Conservation (phyloP, 164 flowering plant genomes). For the Aristolochia fimbriata region DNA sequence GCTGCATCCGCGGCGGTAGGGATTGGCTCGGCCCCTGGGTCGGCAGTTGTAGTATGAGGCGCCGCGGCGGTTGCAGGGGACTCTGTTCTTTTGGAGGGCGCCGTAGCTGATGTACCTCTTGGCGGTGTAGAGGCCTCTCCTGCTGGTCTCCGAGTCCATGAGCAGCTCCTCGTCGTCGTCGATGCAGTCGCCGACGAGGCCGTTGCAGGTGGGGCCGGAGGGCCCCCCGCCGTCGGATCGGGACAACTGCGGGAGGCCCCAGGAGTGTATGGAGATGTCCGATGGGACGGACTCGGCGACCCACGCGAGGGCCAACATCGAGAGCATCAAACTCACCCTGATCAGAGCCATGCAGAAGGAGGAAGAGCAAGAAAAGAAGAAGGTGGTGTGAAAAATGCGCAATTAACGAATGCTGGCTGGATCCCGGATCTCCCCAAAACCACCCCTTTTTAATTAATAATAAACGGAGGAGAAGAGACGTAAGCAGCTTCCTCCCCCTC, state of each 20-base stretch:
- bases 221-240: not conserved
- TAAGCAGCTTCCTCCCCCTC: too few relatives aligned
- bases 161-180: conserved; percentile 20
- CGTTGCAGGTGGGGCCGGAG: not conserved
- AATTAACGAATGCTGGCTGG: not conserved
- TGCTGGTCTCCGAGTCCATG: conserved; percentile 26
- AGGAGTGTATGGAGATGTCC: not conserved
- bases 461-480: too few relatives aligned
- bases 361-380: too few relatives aligned
- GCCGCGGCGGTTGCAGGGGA: conserved; percentile 40
- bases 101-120: conserved; percentile 9
- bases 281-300: conserved; percentile 2
- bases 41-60: conserved; percentile 36
- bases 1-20: conserved; percentile 40
- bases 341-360: conserved; percentile 3
- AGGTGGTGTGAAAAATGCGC: too few relatives aligned
- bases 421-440: not conserved
- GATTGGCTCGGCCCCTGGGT: conserved; percentile 20
- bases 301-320: conserved; percentile 1
- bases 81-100: conserved; percentile 19
- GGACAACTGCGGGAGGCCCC: not conserved
- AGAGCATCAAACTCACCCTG: not conserved
- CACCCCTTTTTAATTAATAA: too few relatives aligned
- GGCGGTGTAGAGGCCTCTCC: conserved; percentile 14
- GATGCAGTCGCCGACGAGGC: conserved; percentile 10